Percentiles rank a stretch among this genome's conserved stretches.
Conservation (phyloP, 2,329 filamentous ascomycete genomes). For the Cladosporium sp. region DNA sequence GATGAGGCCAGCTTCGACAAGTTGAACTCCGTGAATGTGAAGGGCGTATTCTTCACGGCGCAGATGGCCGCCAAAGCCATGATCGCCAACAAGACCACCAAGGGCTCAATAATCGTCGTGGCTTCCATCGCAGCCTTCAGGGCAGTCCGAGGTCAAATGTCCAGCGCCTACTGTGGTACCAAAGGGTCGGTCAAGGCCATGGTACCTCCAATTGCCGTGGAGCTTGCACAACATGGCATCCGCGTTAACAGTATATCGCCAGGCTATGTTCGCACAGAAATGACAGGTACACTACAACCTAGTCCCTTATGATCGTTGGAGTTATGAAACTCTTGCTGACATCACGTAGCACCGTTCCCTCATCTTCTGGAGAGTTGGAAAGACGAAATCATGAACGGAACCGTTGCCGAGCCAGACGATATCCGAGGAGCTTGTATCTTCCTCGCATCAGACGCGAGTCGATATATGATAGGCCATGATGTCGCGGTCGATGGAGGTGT, state of each 20-base stretch:
- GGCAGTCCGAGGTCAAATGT: conserved; percentile 51
- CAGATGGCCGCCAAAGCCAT: conserved; percentile 53
- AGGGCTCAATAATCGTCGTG: conserved; percentile 55
- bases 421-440: conserved; percentile 53
- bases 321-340: neutral
- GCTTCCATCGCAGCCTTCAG: conserved; percentile 56
- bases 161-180: conserved; percentile 43
- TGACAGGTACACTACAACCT: conserved; percentile 36
- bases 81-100: conserved; percentile 52
- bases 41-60: conserved; percentile 49
- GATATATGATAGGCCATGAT: conserved; percentile 49
- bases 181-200: conserved; percentile 47
- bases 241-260: conserved; percentile 37
- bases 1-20: conserved; percentile 45
- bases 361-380: conserved; percentile 53
- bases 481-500: conserved; percentile 47
- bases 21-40: conserved; percentile 46
- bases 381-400: conserved; percentile 50
- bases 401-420: conserved; percentile 52
- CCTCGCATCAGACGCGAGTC: conserved; percentile 51
- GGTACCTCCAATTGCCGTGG: conserved; percentile 41
- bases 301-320: neutral
- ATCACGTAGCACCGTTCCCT: conserved; percentile 39
- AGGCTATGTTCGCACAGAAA: conserved; percentile 39
- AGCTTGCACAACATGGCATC: conserved; percentile 38